Evolutionary conservation across 1,284 basidiomycete species (phyloP).

Genomic region (Fomitopsis schrenkii): DNA sequence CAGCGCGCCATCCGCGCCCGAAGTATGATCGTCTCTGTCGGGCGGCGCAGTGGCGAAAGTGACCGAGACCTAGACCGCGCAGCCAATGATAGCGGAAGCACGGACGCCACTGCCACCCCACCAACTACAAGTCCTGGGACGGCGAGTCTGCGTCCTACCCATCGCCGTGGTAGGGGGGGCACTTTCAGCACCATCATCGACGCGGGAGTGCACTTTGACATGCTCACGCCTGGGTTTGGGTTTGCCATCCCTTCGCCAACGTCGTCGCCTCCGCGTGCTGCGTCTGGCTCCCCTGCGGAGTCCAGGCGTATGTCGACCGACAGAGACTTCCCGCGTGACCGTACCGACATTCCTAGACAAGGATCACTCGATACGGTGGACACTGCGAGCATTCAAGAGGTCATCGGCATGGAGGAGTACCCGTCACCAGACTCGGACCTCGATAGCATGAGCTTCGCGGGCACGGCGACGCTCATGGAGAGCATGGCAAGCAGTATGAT

Average conservation of each 20-base stretch:
- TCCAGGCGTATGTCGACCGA: conserved; percentile 6
- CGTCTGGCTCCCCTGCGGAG: background rate
- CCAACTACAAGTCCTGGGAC: background rate
- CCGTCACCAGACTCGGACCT: conserved; percentile 22
- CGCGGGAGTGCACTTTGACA: conserved; percentile 14
- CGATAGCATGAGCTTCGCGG: conserved; percentile 30
- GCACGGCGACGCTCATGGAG: background rate
- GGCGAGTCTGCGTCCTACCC: background rate
- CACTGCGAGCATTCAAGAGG: background rate
- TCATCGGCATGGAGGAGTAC: conserved; percentile 11
- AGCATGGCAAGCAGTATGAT: background rate
- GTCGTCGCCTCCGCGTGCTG: background rate
- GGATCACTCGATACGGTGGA: background rate
- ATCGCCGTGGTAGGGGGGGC: background rate
- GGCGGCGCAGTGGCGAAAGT: conserved; percentile 8
- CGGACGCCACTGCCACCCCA: background rate
- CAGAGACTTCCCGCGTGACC: background rate
- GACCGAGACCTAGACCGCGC: background rate
- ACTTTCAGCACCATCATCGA: conserved; percentile 14
- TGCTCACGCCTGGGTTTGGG: conserved; percentile 10
- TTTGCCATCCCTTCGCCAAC: background rate
- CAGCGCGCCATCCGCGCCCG: conserved; percentile 17
- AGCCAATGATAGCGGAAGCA: background rate
- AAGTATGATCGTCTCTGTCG: conserved; percentile 14
- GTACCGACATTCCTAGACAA: background rate